Base-by-base conservation (phyloP, 2,329 filamentous ascomycete genomes). In the Hypocreales sp. region DNA sequence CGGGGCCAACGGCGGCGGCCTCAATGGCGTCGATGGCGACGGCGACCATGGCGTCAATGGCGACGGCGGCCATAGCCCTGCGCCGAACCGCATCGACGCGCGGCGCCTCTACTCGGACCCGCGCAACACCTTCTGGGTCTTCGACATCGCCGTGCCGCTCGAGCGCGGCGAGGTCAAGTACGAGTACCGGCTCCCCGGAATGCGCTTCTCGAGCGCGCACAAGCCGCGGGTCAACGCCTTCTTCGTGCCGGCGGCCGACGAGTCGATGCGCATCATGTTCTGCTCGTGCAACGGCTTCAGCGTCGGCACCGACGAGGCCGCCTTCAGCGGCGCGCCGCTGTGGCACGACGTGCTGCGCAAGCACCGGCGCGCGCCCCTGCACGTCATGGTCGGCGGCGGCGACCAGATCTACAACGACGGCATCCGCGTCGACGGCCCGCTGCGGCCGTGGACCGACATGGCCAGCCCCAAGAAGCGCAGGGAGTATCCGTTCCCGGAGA, bases 261-360 rank as follows among this genome's bases (percentile, higher is more conserved):
- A 94, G 52, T 80, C 81, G 5, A 95, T 98, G 87, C 83, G 92
- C 47, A 80, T 94, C 46, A 92, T 95, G 82, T 98, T 94, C 55
- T 80, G 94, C 58, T 93, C 82, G 31, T 94, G 90, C 58, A 98
- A 98, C 51, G 92, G 90, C 11, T 98, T 98, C 58, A 87, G 80
- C 39, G 67, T 90, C 21, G 80, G 79, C 29, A 87, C 83, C 4
- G 79, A 93, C 48, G 73, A 90, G 34, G 73, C 81, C 26, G 75
- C 77, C 22, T 92, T 84, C 60, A 87, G 79, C 44, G 90, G 90
- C 0, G 79, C 83, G n/a, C 82, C 82, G 5, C 58, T 98, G 31
- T 98, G 90, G 90, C 82, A 90, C 43, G 87, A 98, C 46, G 86
- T 95, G 8, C 52, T 86, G 38, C 79, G 92, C 40, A 74, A 61